Conservation (phyloP, 2,329 filamentous ascomycete genomes). For the Apiospora phragmitis region DNA sequence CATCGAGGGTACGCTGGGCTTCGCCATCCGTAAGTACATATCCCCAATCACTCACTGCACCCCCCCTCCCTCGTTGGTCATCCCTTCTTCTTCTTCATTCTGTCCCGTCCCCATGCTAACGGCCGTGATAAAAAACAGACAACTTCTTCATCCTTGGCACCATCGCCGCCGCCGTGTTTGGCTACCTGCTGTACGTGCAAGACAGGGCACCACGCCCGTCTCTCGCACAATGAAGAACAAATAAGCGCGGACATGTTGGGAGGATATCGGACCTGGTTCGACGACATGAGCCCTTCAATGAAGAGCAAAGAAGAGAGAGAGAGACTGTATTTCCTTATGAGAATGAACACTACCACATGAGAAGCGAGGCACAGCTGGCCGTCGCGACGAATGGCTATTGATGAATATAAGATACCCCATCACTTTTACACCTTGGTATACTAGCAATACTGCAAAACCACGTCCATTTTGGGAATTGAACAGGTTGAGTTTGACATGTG, state of each 20-base stretch:
- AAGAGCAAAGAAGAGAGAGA: background rate
- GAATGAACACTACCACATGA: background rate
- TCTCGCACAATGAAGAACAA: conserved; percentile 28
- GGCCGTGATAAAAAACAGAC: conserved; percentile 19
- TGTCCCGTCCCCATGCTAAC: background rate
- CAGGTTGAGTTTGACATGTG: too few species aligned
- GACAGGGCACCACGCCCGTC: conserved; percentile 25
- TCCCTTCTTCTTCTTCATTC: background rate
- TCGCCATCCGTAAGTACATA: conserved; percentile 30
- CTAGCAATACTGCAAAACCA: background rate
- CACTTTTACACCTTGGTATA: background rate
- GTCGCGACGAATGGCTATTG: background rate
- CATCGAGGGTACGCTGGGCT: conserved; percentile 32
- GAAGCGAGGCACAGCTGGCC: background rate
- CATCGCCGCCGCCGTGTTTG: conserved; percentile 28
- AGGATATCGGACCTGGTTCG: background rate
- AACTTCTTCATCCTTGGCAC: conserved; percentile 36
- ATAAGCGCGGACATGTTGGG: background rate
- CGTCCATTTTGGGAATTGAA: background rate
- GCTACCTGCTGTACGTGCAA: conserved; percentile 30
- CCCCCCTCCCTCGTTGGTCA: background rate
- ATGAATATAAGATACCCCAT: background rate
- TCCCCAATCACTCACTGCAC: background rate
- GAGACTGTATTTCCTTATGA: background rate
- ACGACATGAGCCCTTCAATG: background rate